Conservation (phyloP, 148 eudicot genomes). For the Cornus controversa region DNA sequence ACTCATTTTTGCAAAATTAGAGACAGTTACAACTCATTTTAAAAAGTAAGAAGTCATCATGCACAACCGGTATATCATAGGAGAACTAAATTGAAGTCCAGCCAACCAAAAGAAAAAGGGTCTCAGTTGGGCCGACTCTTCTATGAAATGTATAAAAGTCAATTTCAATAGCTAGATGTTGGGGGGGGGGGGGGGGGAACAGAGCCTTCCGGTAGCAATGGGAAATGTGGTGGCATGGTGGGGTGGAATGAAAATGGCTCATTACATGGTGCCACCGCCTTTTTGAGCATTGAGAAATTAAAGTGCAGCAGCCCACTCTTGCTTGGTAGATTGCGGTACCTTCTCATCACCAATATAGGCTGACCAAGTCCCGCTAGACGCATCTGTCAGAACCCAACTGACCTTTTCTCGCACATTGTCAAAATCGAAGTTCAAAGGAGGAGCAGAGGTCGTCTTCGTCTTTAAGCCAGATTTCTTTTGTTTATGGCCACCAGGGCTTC, state of each 20-base stretch:
- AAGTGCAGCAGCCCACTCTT: conserved; percentile 57
- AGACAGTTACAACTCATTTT: no score
- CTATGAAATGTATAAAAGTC: no score
- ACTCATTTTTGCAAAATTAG: no score
- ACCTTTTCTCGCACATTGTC: conserved; percentile 45
- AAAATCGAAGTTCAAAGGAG: conserved; percentile 42
- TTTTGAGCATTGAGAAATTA: neutral
- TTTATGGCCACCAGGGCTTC: conserved; percentile 12
- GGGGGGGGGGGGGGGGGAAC: no score
- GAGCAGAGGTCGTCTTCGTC: conserved; percentile 14
- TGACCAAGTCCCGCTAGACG: conserved; percentile 39
- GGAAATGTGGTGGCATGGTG: neutral
- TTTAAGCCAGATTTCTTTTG: conserved; percentile 29
- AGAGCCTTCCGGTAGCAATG: no score
- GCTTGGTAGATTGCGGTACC: conserved; percentile 43
- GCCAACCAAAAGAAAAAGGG: no score
- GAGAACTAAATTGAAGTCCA: no score
- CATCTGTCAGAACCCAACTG: conserved; percentile 46
- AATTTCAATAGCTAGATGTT: no score
- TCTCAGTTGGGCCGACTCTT: no score
- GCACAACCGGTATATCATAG: no score
- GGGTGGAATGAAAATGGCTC: neutral
- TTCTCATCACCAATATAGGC: conserved; percentile 35
- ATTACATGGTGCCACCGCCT: no score
- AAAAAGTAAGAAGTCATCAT: no score